Base-by-base conservation (phyloP, 2,329 filamentous ascomycete species). In the Botrytis aclada region DNA sequence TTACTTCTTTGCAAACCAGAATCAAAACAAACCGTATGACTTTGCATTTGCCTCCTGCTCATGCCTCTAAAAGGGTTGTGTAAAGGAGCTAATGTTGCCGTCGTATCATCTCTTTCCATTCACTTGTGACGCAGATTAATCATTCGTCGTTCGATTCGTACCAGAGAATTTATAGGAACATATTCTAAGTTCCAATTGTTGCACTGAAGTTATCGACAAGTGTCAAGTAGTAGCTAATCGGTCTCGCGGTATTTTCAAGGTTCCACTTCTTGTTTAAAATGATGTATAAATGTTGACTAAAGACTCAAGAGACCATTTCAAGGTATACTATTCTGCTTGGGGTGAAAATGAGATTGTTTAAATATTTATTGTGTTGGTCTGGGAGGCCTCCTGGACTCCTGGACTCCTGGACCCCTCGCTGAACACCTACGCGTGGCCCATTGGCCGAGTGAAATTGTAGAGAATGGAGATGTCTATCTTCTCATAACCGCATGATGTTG, bases 61-160 rank as follows among this genome's bases (percentile, higher is more conserved):
- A 29, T 16, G 9, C 18, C 63, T 56, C n/a, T 12, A 25, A 22
- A 6, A 56, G 41, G 6, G 65, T 20, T 67, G 25, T 67, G 54
- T 56, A 34, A 56, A 67, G 65, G 47, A 32, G n/a, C 47, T 54
- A 32, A 65, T 41, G n/a, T 66, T 10, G 45, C 32, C 14, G 45
- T 29, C 45, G 45, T 66, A 67, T 34, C 34, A 56, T 67, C 18
- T 56, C 34, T 67, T 41, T 41, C 6, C 47, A 67, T 67, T 67
- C 47, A 67, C 47, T 56, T 54, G 29, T 29, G 10, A 22, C 25
- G 47, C 41, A 41, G 16, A 29, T 41, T 16, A 54, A 54, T 56
- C 25, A 66, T 10, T n/a, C 34, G 9, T 56, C 10, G 16, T 32
- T 10, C 34, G 34, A 67, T 56, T 32, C 9, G 37, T 32, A 25